Conservation (phyloP, 345 rosid species). For the Xanthoceras sorbifolium region DNA sequence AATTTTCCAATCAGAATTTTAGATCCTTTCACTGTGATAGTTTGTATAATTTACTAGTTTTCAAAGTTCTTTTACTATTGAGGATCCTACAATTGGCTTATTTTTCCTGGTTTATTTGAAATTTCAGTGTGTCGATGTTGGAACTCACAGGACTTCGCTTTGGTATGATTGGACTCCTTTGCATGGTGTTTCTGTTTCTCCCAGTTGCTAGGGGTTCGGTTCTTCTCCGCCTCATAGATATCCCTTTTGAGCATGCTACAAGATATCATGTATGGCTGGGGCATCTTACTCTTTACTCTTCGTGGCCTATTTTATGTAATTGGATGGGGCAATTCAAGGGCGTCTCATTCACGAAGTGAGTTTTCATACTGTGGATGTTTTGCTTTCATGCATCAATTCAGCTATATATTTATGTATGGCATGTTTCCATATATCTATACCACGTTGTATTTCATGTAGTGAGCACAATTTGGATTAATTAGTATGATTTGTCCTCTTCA, state of each 20-base stretch:
- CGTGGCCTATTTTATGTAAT: slow-evolving; percentile 70
- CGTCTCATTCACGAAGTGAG: slow-evolving; percentile 60
- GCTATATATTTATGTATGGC: background rate
- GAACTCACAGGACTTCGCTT: slow-evolving; percentile 57
- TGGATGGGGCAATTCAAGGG: slow-evolving; percentile 63
- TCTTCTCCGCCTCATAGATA: slow-evolving; percentile 72
- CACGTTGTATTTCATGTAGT: slow-evolving; percentile 13
- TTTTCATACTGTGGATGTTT: background rate
- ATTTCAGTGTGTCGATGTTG: slow-evolving; percentile 43
- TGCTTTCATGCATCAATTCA: background rate
- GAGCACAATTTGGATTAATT: no score
- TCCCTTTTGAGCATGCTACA: slow-evolving; percentile 90
- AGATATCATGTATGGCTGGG: slow-evolving; percentile 89
- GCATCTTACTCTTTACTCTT: slow-evolving; percentile 76
- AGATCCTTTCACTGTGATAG: background rate
- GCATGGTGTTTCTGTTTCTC: slow-evolving; percentile 71
- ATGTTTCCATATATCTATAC: background rate
- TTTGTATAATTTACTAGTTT: slow-evolving; percentile 7
- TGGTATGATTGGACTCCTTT: slow-evolving; percentile 61
- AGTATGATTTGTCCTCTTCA: no score
- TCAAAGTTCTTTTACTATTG: background rate
- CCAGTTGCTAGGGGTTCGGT: slow-evolving; percentile 81
- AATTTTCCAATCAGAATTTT: background rate
- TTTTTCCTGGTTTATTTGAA: slow-evolving; percentile 13
- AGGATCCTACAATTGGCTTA: slow-evolving; percentile 11